Evolutionary conservation across 2,329 filamentous ascomycete species (phyloP).

Genomic region (Colletotrichum scovillei): DNA sequence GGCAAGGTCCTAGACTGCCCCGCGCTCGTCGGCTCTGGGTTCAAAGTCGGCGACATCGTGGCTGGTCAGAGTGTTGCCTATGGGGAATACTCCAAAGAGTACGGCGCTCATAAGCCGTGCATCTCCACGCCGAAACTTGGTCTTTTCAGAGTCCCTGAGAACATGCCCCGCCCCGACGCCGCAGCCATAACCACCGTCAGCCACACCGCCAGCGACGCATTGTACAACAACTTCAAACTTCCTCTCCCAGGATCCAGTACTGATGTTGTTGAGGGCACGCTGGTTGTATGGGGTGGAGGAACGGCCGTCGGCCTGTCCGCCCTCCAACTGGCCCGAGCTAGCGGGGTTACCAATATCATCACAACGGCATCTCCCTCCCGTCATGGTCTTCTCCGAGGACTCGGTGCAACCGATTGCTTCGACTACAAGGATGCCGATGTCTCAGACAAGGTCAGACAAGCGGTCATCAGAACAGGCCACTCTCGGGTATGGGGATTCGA

Average conservation of each 20-base stretch:
- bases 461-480: neutral
- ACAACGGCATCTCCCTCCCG: neutral
- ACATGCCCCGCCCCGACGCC: neutral
- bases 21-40: neutral
- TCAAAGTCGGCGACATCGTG: neutral
- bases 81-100: neutral
- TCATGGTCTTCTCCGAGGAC: neutral
- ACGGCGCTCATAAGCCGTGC: slow-evolving; percentile 8
- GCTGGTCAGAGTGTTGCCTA: neutral
- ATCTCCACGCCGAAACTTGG: neutral
- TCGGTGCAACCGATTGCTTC: neutral
- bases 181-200: neutral
- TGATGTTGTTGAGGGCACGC: neutral
- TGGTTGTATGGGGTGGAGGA: neutral
- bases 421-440: neutral
- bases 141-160: neutral
- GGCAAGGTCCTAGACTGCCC: neutral
- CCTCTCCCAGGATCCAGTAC: neutral
- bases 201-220: slow-evolving; percentile 3
- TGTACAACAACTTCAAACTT: slow-evolving; percentile 9
- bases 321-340: neutral
- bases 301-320: neutral
- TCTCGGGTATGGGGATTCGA: neutral
- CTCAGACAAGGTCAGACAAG: neutral
- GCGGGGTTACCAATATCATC: neutral